Evolutionary conservation across 805 yeast genomes (phyloP).

Genomic region (Pichia sporocuriosa): DNA sequence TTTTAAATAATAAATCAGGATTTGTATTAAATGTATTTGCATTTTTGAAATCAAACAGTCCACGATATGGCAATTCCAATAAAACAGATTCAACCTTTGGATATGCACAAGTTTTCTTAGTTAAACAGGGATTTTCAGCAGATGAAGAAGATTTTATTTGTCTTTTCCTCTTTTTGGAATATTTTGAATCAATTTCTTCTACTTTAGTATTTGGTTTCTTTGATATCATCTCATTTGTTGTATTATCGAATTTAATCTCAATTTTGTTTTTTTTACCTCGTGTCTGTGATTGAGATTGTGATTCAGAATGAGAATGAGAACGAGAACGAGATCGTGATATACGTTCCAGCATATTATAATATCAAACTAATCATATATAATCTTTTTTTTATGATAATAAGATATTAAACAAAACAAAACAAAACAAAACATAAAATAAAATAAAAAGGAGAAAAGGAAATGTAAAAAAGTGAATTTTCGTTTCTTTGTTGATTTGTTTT

Average conservation of each 20-base stretch:
- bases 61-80: constrained; percentile 61
- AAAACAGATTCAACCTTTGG: constrained; percentile 31
- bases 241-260: too few species aligned
- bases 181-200: background rate
- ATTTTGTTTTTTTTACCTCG: background rate
- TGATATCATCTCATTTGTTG: background rate
- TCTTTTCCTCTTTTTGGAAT: background rate
- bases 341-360: too few species aligned
- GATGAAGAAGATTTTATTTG: background rate
- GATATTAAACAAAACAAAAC: too few species aligned
- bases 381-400: too few species aligned
- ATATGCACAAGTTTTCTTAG: background rate
- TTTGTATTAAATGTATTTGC: constrained; percentile 54
- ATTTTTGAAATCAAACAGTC: constrained; percentile 52
- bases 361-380: too few species aligned
- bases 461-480: too few species aligned
- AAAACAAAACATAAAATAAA: too few species aligned
- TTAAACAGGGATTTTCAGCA: background rate
- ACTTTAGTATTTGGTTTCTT: background rate
- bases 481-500: too few species aligned
- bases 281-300: background rate
- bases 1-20: constrained; percentile 37
- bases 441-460: too few species aligned
- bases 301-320: too few species aligned
- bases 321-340: too few species aligned